Evolutionary conservation across 441 rosid species (phyloP), one percentile per base, ranked within the genome.

Genomic region (Metrosideros polymorpha): DNA sequence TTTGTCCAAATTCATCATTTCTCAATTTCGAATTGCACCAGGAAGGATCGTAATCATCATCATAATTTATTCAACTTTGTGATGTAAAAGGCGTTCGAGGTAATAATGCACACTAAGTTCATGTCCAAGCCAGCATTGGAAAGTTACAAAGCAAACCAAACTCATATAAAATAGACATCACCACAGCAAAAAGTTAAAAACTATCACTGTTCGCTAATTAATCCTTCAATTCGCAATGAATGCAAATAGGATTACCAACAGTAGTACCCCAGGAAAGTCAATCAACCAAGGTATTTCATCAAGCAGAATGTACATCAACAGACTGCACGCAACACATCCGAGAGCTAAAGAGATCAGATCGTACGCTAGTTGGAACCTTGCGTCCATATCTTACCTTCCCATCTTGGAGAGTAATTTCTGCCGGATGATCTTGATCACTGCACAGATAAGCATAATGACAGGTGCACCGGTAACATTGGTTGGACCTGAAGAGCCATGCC

Each of bases 361-460:
- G 0, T 61, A 2, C 7, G 22, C 75, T 30, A 61, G 75, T 30
- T 29, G 24, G 19, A 30, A 61, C 63, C 32, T 7, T 4, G 5
- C 1, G 1, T 61, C 42, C 75, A 30, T 29, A 61, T 13, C 19
- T 30, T 30, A 24, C 42, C 42, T 61, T 30, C 6, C 6, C 12
- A 30, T 61, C 22, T 15, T 3, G 0, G 1, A 61, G 39, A 61
- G 42, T 61, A 61, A 30, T 61, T 61, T 61, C 2, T 30, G 75
- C 3, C 2, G 6, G 3, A 30, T 0, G 19, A 61, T 29, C 42
- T 61, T 61, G 24, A 61, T 30, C 1, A 12, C 39, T 15, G 0
- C 75, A 30, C 12, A 15, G 3, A 61, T 15, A 61, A 61, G 35
- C 75, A 61, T 30, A 61, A 30, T 15, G 42, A 61, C 18, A 29